Percentiles rank a stretch among this genome's conserved stretches.
Evolutionary conservation across 352 stramenopile genomes (phyloP).

Genomic region (Phytopythium chamaehyphon): DNA sequence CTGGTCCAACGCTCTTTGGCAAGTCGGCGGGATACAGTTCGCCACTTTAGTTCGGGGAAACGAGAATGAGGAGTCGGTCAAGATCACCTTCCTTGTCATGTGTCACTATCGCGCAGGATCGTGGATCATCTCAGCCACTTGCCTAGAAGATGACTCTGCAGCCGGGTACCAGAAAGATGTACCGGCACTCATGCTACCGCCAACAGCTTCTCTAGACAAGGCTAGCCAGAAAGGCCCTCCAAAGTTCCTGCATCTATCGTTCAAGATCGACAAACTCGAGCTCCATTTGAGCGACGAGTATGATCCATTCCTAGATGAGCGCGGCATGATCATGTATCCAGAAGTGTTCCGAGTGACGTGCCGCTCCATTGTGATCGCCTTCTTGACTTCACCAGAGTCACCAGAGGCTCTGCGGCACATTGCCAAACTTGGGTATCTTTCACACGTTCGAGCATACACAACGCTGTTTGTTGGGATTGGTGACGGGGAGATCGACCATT

Average conservation of each 20-base stretch:
- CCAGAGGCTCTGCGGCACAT: slow-evolving; percentile 45
- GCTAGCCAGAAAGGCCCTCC: slow-evolving; percentile 8
- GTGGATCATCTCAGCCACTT: slow-evolving; percentile 63
- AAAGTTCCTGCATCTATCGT: slow-evolving; percentile 29
- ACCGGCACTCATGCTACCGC: slow-evolving; percentile 12
- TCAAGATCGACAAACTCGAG: slow-evolving; percentile 34
- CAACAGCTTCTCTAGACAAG: slow-evolving; percentile 9
- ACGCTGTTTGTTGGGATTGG: slow-evolving; percentile 44
- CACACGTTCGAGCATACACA: slow-evolving; percentile 60
- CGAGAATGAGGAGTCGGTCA: slow-evolving; percentile 1
- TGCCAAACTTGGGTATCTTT: slow-evolving; percentile 56
- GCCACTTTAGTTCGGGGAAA: slow-evolving; percentile 38
- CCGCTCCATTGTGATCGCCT: slow-evolving; percentile 32
- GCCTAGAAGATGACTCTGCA: slow-evolving; percentile 48
- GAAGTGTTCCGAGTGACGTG: slow-evolving; percentile 50
- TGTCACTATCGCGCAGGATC: slow-evolving; percentile 60
- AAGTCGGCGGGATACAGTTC: slow-evolving; percentile 83
- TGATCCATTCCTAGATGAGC: slow-evolving; percentile 24
- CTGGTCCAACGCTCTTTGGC: slow-evolving; percentile 80
- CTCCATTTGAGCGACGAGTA: slow-evolving; percentile 71
- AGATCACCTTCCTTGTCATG: slow-evolving; percentile 64
- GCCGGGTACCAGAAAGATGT: slow-evolving; percentile 10
- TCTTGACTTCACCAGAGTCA: slow-evolving; percentile 42
- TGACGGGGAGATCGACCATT: slow-evolving; percentile 64
- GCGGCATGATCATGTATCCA: slow-evolving; percentile 43